Base-by-base conservation (phyloP, 495 filamentous ascomycete genomes). In the Hypoxylon cercidicola region DNA sequence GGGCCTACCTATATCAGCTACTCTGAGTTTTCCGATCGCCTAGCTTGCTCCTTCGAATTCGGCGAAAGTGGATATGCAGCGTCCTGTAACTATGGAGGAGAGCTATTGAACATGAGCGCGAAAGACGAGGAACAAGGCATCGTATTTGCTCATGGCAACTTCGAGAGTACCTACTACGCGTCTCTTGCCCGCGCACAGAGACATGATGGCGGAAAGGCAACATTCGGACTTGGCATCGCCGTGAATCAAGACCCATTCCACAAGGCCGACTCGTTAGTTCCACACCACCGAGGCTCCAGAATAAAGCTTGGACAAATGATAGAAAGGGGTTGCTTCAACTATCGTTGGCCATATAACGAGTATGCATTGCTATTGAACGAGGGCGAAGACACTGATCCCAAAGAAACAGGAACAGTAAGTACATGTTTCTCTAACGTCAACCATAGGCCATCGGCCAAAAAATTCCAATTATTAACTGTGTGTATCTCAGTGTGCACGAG, bases 1-100 rank as follows among this genome's bases (percentile, higher is more conserved):
- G 69, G 69, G 32, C 47, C 65, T 18, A 66, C 57, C 2, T 72
- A 69, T 52, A 63, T 55, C 13, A 72, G 66, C 41, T 69, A 62
- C 20, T 60, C 48, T 10, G 39, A 56, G 34, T 66, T 69, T 35
- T 62, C 55, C 13, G 51, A 72, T 43, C 61, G 59, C 3, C 47
- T 52, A 11, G 60, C 52, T 5, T 57, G 50, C 16, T 72, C 69
- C 2, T 72, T 72, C 30, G 69, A 72, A 18, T 72, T 67, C n/a
- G 69, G 69, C 18, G 28, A 60, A 3, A 45, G 66, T 51, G 69
- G 66, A 1, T 66, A 30, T 41, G 54, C 69, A 0, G 66, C 55
- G 12, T 69, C 54, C 30, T 60, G 66, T 25, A 69, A 66, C 45
- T 53, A 47, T 41, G 69, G 66, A 20, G 69, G 69, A 28, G 69